Base-by-base conservation (phyloP, 139 green algal species). In the Dunaliella sp. region DNA sequence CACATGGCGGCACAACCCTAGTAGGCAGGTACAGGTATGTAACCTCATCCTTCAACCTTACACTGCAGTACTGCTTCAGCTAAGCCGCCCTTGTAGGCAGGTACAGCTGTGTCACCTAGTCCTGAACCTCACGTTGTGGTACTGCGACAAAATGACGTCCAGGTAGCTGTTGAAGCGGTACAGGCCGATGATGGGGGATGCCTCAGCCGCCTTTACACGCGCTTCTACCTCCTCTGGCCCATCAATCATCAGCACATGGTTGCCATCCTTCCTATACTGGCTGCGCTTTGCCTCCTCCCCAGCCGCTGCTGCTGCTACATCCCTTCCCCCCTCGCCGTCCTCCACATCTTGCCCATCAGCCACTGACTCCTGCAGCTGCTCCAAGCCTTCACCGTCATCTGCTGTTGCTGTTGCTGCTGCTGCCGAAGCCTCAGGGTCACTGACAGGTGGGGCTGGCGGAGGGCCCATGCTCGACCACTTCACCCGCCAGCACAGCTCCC, bases 151-250 rank as follows among this genome's bases (percentile, higher is more conserved):
- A 77, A 90, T 36, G 2, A 83, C 75, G 32, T 57, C 65, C 3
- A 37, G 26, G 37, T 84, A 91, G 83, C 48, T 57, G 21, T 72
- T 58, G 34, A 92, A 86, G 21, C 85, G 78, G 82, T 84, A 93
- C 57, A 99, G 91, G 1, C 97, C 97, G 2, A 88, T 72, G 59
- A 99, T 95, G n/a, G 95, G 96, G 80, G 94, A 96, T 16, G 90
- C 84, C 81, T 96, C 85, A 2, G 93, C 91, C 7, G n/a, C 81
- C 0, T 93, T 88, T 24, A 98, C 79, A 28, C 91, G 93, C 1
- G 30, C 74, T 24, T 82, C 82, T 74, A 98, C 87, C 30, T 87
- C 89, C 35, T 92, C 89, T 0, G 81, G 77, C 0, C 95, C 96
- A 85, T 97, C 91, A 36, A 83, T 78, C 82, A 95, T 77, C 78